Percentiles rank a stretch among this genome's conserved stretches.
phyloP scores from a whole-genome alignment of 2,329 filamentous ascomycete species.

The Bimuria novae-zelandiae region DNA sequence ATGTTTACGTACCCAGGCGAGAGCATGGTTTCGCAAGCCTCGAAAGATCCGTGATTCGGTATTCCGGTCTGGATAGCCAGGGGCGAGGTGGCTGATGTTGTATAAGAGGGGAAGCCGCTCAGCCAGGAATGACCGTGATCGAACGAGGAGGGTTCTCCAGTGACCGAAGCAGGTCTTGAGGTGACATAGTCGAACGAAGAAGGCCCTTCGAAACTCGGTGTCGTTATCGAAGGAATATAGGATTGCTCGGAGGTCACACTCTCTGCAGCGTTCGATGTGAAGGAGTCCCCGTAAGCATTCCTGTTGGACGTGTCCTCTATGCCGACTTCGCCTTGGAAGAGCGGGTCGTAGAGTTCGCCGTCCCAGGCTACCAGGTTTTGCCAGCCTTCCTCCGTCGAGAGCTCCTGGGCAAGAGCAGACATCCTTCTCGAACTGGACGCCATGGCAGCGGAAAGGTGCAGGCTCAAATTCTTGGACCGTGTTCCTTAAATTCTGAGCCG shows the following conservation, averaged over 20 bases:
- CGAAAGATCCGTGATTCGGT: constrained; percentile 29
- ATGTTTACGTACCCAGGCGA: constrained; percentile 17
- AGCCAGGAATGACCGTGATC: constrained; percentile 26
- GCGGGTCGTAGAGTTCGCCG: constrained; percentile 29
- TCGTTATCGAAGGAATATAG: constrained; percentile 28
- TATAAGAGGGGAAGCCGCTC: constrained; percentile 30
- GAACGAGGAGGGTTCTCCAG: constrained; percentile 31
- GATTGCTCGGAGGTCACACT: constrained; percentile 28
- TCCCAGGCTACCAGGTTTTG: constrained; percentile 37
- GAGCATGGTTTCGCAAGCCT: constrained; percentile 25
- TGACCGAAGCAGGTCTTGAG: constrained; percentile 35
- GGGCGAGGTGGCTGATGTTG: constrained; percentile 34
- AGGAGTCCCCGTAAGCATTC: constrained; percentile 7
- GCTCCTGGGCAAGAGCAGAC: constrained; percentile 23
- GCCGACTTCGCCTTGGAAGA: constrained; percentile 29
- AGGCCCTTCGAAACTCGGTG: constrained; percentile 30
- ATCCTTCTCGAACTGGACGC: constrained; percentile 15
- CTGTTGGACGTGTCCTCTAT: constrained; percentile 15
- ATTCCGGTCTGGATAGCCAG: constrained; percentile 22
- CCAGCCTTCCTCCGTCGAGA: constrained; percentile 31
- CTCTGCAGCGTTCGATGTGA: constrained; percentile 21
- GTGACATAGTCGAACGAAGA: constrained; percentile 33
- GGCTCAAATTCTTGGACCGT: background rate
- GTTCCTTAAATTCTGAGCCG: no score
- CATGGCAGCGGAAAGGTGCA: constrained; percentile 6